Percentiles rank a stretch among this genome's conserved stretches.
Evolutionary conservation across 2,329 filamentous ascomycete genomes (phyloP).

Genomic region (Dactylella cylindrospora): DNA sequence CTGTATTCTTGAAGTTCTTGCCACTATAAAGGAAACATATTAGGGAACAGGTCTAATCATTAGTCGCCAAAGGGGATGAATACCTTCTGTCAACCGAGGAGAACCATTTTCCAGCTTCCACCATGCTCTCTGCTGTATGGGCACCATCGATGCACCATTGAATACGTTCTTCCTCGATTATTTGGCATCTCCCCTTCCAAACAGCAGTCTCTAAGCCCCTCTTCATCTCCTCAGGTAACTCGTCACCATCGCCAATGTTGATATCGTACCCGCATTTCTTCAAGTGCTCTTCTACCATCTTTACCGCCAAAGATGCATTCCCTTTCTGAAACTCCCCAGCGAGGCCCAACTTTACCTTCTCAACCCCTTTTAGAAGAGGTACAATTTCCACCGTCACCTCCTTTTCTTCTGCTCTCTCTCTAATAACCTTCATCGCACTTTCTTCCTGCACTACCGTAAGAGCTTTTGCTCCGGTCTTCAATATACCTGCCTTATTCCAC

Average conservation of each 20-base stretch:
- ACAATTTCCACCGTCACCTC: conserved; percentile 55
- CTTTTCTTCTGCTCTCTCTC: conserved; percentile 63
- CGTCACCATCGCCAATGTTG: conserved; percentile 50
- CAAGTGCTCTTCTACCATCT: conserved; percentile 63
- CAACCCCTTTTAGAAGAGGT: conserved; percentile 45
- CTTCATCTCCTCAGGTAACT: conserved; percentile 64
- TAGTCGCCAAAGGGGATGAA: not conserved
- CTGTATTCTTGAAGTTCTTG: conserved; percentile 50
- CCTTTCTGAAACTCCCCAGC: conserved; percentile 60
- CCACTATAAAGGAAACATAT: not conserved
- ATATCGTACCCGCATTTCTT: conserved; percentile 53
- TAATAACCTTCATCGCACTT: conserved; percentile 61
- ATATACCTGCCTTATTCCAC: conserved; percentile 89
- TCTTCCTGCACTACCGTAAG: conserved; percentile 65
- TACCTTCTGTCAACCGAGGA: conserved; percentile 50
- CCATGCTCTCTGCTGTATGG: conserved; percentile 81
- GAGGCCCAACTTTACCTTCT: conserved; percentile 52
- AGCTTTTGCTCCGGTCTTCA: conserved; percentile 66
- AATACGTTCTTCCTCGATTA: conserved; percentile 60
- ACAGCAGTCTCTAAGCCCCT: conserved; percentile 67
- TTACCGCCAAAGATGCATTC: conserved; percentile 62
- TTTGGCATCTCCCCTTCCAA: conserved; percentile 77
- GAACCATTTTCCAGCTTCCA: conserved; percentile 76
- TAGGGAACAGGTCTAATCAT: not conserved
- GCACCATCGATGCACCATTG: conserved; percentile 85